Base-by-base conservation (phyloP, 208 protist species). In the Crithidia expoeki region DNA sequence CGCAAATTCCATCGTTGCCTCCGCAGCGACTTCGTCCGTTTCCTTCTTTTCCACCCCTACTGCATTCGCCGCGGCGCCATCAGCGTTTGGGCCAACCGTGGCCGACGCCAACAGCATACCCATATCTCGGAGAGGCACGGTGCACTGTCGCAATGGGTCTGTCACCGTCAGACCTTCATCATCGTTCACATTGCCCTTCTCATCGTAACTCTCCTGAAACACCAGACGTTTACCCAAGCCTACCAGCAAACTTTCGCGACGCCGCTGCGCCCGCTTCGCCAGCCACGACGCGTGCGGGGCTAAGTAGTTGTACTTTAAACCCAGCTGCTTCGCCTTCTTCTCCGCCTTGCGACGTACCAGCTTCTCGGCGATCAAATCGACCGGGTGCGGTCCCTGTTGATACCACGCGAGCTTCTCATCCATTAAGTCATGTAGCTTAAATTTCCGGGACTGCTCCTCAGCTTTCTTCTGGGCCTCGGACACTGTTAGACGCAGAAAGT, bases 221-320 rank as follows among this genome's bases (percentile, higher is more conserved):
- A 89, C 65, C 34, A 90, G 85, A 9, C 87, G 86, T 10, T 76
- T 63, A 14, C 92, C 92, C 16, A 96, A 73, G 5, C 85, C 83
- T 0, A 92, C 89, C 34, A 96, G 66, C 17, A 93, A 23, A 47
- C 70, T 49, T 52, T 96, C 88, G 2, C 84, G 78, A 14, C 92
- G 84, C 38, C 80, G 57, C 61, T 84, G 79, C 30, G 83, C 86
- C 55, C 92, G 83, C 52, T 77, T 79, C 33, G 92, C 92, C 0
- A 96, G 49, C 92, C 92, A 96, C n/a, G 89, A 94, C 21, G 92
- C 85, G 74, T 96, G 92, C 23, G 89, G 89, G 40, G 79, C 53
- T 11, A 93, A 71, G 67, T 94, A 96, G 69, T 96, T 96, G 79
- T 96, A 96, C 47, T 78, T 71, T 19, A 96, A 74, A 19, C 85